Evolutionary conservation across 2,329 filamentous ascomycete species (phyloP).

Genomic region (Fusarium falciforme): DNA sequence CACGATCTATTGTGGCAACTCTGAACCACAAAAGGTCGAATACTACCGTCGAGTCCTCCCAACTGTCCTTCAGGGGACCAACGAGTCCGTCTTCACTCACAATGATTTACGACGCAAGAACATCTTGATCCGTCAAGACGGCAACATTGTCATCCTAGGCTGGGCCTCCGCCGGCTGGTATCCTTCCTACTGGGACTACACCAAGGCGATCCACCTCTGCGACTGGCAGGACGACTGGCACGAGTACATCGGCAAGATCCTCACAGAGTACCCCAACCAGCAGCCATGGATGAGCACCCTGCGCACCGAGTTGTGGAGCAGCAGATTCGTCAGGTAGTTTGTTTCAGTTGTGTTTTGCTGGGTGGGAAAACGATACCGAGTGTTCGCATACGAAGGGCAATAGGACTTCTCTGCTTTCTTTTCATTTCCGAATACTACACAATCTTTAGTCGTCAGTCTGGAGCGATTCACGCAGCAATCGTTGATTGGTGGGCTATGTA

Average conservation of each 20-base stretch:
- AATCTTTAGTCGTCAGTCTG: background rate
- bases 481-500: background rate
- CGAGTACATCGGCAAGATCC: background rate
- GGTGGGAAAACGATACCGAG: background rate
- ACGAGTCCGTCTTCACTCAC: constrained; percentile 20
- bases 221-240: constrained; percentile 13
- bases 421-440: background rate
- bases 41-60: constrained; percentile 11
- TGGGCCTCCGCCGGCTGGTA: constrained; percentile 26
- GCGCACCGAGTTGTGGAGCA: background rate
- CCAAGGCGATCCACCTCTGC: constrained; percentile 4
- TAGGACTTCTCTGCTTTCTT: background rate
- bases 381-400: background rate
- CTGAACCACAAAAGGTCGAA: background rate
- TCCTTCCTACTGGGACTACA: constrained; percentile 25
- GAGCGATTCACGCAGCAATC: background rate
- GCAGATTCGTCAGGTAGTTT: background rate
- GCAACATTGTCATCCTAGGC: constrained; percentile 11
- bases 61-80: background rate
- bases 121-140: constrained; percentile 10
- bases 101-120: constrained; percentile 24
- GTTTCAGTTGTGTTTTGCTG: background rate
- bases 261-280: constrained; percentile 1
- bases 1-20: background rate
- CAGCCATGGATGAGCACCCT: background rate